A percentile compares a stretch with the other conserved stretches of the same genome.
Evolutionary conservation across 371 early-diverging fungal genomes (phyloP).

Genomic region (Conidiobolus incongruus): DNA sequence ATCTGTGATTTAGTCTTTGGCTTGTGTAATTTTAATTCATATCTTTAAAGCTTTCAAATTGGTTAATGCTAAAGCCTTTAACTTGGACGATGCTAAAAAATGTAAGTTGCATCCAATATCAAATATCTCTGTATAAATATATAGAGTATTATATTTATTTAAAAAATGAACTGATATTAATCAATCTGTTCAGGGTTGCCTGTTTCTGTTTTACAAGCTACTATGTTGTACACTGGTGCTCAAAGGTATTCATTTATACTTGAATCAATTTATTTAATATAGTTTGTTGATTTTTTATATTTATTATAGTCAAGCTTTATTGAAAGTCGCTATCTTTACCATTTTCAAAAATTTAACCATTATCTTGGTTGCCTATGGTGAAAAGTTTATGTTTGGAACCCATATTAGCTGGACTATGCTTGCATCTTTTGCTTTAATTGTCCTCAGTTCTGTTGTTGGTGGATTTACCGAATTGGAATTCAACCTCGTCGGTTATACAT

Average conservation of each 20-base stretch:
- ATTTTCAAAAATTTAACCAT: constrained; percentile 98
- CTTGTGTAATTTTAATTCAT: constrained; percentile 13
- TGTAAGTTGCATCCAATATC: constrained; percentile 8
- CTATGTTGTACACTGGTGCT: constrained; percentile 97
- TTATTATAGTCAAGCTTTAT: constrained; percentile 45
- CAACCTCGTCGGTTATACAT: constrained; percentile 57
- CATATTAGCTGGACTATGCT: constrained; percentile 56
- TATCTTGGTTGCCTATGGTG: constrained; percentile 89
- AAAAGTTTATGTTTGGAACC: constrained; percentile 60
- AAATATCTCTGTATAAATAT: too few species aligned
- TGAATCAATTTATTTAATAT: not conserved
- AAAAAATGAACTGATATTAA: constrained; percentile 6
- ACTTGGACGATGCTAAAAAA: constrained; percentile 7
- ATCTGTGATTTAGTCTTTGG: constrained; percentile 8
- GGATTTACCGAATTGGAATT: constrained; percentile 48
- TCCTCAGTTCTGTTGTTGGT: constrained; percentile 76
- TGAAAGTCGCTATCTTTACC: constrained; percentile 90
- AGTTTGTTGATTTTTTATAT: not conserved
- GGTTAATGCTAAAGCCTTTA: constrained; percentile 9
- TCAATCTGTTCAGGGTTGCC: constrained; percentile 51
- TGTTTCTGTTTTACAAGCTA: constrained; percentile 61
- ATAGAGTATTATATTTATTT: constrained; percentile 6
- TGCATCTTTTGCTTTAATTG: constrained; percentile 75
- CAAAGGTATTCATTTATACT: constrained; percentile 42
- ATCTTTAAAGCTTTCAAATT: constrained; percentile 10